A percentile compares a stretch with the other conserved stretches of the same genome.
Conservation (phyloP, 345 rosid species). For the Brassica incana region DNA sequence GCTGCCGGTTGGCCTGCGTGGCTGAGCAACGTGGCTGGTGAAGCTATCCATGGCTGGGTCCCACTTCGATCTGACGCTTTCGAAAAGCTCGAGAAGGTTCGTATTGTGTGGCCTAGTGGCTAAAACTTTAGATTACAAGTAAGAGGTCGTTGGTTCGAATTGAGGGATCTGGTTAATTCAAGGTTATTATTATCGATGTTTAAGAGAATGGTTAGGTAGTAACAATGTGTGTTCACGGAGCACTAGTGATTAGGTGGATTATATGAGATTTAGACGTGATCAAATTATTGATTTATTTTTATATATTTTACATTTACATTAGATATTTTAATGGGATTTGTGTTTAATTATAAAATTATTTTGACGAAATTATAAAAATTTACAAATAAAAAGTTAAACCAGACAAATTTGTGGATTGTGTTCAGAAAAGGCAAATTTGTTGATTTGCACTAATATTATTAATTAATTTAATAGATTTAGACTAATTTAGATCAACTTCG, state of each 20-base stretch:
- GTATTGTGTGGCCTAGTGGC: not conserved
- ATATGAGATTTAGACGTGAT: no score
- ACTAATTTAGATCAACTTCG: not conserved
- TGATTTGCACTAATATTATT: not conserved
- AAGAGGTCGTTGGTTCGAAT: not conserved
- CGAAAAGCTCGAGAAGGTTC: slow-evolving; percentile 88
- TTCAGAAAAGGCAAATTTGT: not conserved
- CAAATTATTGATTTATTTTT: not conserved
- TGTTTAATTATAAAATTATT: not conserved
- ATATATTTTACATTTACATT: not conserved
- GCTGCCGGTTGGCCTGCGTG: slow-evolving; percentile 99
- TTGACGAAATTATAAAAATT: not conserved
- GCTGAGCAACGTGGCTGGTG: slow-evolving; percentile 93
- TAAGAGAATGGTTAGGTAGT: not conserved
- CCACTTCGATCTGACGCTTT: slow-evolving; percentile 81
- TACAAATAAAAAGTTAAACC: not conserved
- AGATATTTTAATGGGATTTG: not conserved
- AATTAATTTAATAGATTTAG: not conserved
- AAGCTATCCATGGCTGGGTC: slow-evolving; percentile 96
- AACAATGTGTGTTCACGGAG: not conserved
- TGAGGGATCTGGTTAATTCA: not conserved
- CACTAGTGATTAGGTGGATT: not conserved
- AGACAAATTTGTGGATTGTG: not conserved
- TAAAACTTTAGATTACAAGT: not conserved
- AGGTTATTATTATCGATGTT: not conserved